Conservation (phyloP, 352 stramenopile genomes). For the Pythium dissimile region DNA sequence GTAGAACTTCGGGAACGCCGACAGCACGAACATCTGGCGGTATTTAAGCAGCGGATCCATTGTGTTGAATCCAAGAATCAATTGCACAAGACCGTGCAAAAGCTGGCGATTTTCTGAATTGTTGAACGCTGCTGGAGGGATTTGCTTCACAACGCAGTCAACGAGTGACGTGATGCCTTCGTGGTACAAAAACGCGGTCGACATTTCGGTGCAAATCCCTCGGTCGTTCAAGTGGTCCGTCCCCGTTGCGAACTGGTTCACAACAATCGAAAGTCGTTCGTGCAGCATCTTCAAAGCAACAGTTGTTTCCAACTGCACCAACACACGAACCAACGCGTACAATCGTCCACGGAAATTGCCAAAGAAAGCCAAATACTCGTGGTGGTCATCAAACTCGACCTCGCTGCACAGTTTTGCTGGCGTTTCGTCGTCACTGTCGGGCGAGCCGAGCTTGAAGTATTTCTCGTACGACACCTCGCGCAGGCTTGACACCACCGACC, state of each 20-base stretch:
- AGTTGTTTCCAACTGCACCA: constrained; percentile 56
- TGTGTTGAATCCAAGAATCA: constrained; percentile 51
- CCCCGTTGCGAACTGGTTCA: constrained; percentile 38
- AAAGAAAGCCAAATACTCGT: constrained; percentile 70
- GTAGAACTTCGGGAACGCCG: constrained; percentile 78
- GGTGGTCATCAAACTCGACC: constrained; percentile 73
- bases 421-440: constrained; percentile 50
- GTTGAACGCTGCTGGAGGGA: constrained; percentile 41
- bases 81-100: constrained; percentile 45
- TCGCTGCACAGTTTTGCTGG: constrained; percentile 37
- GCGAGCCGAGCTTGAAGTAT: constrained; percentile 75
- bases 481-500: constrained; percentile 24
- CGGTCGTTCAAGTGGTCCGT: constrained; percentile 49
- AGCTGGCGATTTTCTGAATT: constrained; percentile 36
- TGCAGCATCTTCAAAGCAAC: constrained; percentile 49
- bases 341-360: constrained; percentile 78
- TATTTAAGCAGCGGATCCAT: constrained; percentile 69
- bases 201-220: constrained; percentile 55
- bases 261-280: constrained; percentile 54
- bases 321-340: constrained; percentile 65
- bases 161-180: constrained; percentile 68
- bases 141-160: constrained; percentile 76
- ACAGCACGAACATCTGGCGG: constrained; percentile 63
- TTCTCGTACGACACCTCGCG: constrained; percentile 69
- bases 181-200: constrained; percentile 69